Base-by-base conservation (phyloP, 164 flowering plant species). In the Nymphaea colorata region DNA sequence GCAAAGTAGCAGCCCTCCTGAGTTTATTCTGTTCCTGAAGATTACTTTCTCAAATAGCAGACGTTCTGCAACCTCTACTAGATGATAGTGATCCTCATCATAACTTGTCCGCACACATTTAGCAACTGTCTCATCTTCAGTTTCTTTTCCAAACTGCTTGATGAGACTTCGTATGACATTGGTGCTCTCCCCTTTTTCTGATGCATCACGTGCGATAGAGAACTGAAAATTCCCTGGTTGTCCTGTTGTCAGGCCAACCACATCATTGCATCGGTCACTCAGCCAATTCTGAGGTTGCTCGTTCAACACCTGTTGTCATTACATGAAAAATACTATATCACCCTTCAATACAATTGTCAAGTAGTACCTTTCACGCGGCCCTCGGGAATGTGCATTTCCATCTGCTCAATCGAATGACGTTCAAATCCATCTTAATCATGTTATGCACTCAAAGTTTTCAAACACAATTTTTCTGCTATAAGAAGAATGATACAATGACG, bases 1-100 rank as follows among this genome's bases (percentile, higher is more conserved):
- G 51, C 96, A 90, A 6, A 90, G 77, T 57, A 80, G 84, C 69
- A 91, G 68, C 68, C 84, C 72, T 14, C 96, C 93, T 53, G 85
- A 83, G 41, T 83, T 79, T 47, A 85, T 74, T 78, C 88, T 79
- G 74, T 76, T 86, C 68, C 72, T 84, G 16, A 68, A 47, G 4
- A 76, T 15, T 59, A 89, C 84, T 65, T 67, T 78, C 66, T 89
- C 89, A 69, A 82, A 75, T 70, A 91, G 68, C 51, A 86, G 62
- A 71, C 69, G 74, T 67, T 89, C 82, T 11, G 70, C 61, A 11
- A 67, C 62, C 55, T 70, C 65, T 42, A 70, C 67, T 42, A 71
- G 55, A 44, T 43, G 70, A 47, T 75, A 85, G 43, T 76, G 86
- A 12, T 74, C 84, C 41, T 66, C 65, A 65, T 88, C 74, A 44